A percentile compares a stretch with the other conserved stretches of the same genome.
Conservation (phyloP, 2,329 filamentous ascomycete species). For the Berkeleyomyces rouxiae region DNA sequence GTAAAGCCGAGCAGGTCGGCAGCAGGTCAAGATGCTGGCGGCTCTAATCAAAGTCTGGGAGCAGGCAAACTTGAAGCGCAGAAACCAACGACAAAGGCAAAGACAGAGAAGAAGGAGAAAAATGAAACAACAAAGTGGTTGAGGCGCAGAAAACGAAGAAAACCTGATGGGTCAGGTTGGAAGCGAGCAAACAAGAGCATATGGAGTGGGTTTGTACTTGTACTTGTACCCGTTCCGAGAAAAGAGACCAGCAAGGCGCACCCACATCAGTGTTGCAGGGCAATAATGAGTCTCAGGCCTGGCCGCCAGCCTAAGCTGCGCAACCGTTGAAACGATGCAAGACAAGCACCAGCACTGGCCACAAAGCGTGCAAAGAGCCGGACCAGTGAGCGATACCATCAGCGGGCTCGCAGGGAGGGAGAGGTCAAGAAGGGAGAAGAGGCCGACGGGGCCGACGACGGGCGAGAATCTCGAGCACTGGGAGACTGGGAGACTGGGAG, state of each 20-base stretch:
- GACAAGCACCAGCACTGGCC: background rate
- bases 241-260: background rate
- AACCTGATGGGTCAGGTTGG: slow-evolving; percentile 5
- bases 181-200: background rate
- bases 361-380: background rate
- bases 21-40: background rate
- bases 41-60: background rate
- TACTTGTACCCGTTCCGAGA: background rate
- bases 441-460: background rate
- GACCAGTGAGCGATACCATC: background rate
- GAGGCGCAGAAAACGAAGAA: background rate
- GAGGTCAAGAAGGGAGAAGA: background rate
- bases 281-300: background rate
- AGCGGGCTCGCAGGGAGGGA: background rate
- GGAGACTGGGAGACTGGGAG: background rate
- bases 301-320: background rate
- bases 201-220: slow-evolving; percentile 2
- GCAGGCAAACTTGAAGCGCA: background rate
- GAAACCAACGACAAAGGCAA: background rate
- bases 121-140: background rate
- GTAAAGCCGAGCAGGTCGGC: background rate
- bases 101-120: background rate
- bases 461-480: background rate
- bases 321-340: background rate
- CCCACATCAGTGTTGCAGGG: background rate